Evolutionary conservation across 73 alveolate genomes (phyloP).

Genomic region (Symbiodinium natans): DNA sequence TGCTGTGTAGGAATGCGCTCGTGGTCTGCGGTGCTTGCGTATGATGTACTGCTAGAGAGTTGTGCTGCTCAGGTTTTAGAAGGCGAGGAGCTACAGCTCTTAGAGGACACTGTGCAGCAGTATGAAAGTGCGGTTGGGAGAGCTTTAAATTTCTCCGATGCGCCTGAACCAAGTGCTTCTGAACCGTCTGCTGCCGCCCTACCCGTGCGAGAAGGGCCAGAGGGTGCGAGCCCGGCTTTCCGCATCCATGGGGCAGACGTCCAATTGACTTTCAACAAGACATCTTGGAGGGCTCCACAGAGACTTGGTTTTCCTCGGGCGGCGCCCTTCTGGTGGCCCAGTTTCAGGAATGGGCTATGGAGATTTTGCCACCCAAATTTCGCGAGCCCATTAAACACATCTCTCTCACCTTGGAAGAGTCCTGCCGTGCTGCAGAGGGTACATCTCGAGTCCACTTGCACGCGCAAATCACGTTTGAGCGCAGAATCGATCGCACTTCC

Average conservation of each 20-base stretch:
- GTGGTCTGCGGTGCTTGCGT: too few relatives aligned
- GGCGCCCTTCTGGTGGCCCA: not conserved
- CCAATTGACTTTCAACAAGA: slow-evolving; percentile 42
- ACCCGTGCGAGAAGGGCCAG: too few relatives aligned
- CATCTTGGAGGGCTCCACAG: not conserved
- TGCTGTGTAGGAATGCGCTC: too few relatives aligned
- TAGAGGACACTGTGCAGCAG: not conserved
- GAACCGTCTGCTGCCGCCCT: too few relatives aligned
- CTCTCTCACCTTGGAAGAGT: slow-evolving; percentile 15
- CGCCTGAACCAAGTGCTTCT: too few relatives aligned
- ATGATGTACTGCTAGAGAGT: too few relatives aligned
- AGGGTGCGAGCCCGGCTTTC: too few relatives aligned
- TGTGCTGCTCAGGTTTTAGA: not conserved
- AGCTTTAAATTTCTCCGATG: not conserved
- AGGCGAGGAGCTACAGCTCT: not conserved
- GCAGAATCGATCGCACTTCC: slow-evolving; percentile 6
- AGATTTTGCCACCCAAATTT: not conserved
- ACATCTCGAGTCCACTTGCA: not conserved
- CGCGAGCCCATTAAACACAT: not conserved
- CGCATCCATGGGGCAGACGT: too few relatives aligned
- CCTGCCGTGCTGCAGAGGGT: not conserved
- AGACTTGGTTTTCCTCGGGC: not conserved
- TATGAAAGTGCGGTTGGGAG: not conserved
- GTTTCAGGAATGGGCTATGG: not conserved
- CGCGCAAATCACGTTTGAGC: not conserved